Base-by-base conservation (phyloP, 2,329 filamentous ascomycete genomes). In the Cladophialophora chaetospira region DNA sequence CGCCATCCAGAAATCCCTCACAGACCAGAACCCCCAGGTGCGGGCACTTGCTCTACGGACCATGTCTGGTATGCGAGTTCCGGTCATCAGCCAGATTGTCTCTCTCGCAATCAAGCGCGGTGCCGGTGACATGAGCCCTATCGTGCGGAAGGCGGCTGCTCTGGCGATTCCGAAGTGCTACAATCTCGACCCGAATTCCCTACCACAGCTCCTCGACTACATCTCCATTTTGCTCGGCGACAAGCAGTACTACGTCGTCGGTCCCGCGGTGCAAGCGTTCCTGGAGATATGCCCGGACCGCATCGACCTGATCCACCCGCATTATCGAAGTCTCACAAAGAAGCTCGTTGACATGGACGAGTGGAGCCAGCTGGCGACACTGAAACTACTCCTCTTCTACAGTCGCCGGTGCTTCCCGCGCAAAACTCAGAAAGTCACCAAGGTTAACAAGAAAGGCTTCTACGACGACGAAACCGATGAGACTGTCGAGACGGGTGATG, bases 261-360 rank as follows among this genome's bases (percentile, higher is more conserved):
- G 94, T 2, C 91, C 94, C 2, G 94, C 94, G 0, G 91, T 97
- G 3, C 85, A 87, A 33, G 89, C 94, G 0, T 97, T 95, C 67
- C 73, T 95, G 71, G 91, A 96, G 63, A 80, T 97, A 25, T 97
- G 93, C 64, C 92, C 94, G 0, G 88, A 95, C 13, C 81, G 88
- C 52, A 81, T 96, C 62, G 92, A 97, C 70, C 76, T 99, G 58
- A 86, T 99, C 65, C 94, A 99, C 73, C 86, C 88, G 63, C 88
- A 96, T 70, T 99, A 97, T 74, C 85, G 90, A 48, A 80, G 83
- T 31, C 77, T 99, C 61, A 86, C 96, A 61, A 89, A 86, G 71
- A 96, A 97, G 77, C 77, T 97, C 50, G 91, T 97, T 21, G 94
- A 99, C 70, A 99, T 99, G 94, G 94, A 99, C 69, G 94, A 99